Percentiles rank a stretch among this genome's conserved stretches.
phyloP scores from a whole-genome alignment of 2,329 filamentous ascomycete genomes.

The Aspergillus floridensis region DNA sequence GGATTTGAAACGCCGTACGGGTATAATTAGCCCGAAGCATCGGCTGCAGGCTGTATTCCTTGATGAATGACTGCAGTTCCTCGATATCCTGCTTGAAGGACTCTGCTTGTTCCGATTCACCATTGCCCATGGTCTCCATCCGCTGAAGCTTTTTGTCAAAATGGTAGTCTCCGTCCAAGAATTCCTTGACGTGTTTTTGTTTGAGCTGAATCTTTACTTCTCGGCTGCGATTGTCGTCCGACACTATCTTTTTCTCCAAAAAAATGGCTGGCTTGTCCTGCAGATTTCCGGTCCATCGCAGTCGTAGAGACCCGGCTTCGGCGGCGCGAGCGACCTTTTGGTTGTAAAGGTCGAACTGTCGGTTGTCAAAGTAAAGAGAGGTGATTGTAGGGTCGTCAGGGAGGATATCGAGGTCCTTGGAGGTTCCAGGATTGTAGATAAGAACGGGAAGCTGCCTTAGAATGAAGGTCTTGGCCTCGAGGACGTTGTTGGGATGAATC shows the following conservation, averaged over 20 bases:
- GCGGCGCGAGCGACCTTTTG: conserved; percentile 75
- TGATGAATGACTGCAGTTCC: conserved; percentile 77
- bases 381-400: conserved; percentile 85
- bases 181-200: conserved; percentile 86
- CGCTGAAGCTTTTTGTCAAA: conserved; percentile 90
- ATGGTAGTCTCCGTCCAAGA: conserved; percentile 81
- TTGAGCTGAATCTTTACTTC: conserved; percentile 84
- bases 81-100: conserved; percentile 69
- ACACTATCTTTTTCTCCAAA: conserved; percentile 85
- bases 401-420: conserved; percentile 75
- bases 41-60: conserved; percentile 73
- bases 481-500: conserved; percentile 91
- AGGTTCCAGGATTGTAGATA: conserved; percentile 82
- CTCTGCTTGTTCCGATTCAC: conserved; percentile 63
- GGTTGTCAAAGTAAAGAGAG: conserved; percentile 92
- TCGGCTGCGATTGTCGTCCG: conserved; percentile 71
- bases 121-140: conserved; percentile 72
- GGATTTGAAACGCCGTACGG: conserved; percentile 94
- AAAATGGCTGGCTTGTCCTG: conserved; percentile 74
- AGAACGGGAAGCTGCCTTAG: conserved; percentile 85
- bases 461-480: conserved; percentile 96
- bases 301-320: conserved; percentile 76
- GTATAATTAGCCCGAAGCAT: conserved; percentile 89
- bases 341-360: conserved; percentile 79
- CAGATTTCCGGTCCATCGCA: conserved; percentile 90